phyloP scores from a whole-genome alignment of 2,329 filamentous ascomycete genomes.

The Ophiostoma perfectum region DNA sequence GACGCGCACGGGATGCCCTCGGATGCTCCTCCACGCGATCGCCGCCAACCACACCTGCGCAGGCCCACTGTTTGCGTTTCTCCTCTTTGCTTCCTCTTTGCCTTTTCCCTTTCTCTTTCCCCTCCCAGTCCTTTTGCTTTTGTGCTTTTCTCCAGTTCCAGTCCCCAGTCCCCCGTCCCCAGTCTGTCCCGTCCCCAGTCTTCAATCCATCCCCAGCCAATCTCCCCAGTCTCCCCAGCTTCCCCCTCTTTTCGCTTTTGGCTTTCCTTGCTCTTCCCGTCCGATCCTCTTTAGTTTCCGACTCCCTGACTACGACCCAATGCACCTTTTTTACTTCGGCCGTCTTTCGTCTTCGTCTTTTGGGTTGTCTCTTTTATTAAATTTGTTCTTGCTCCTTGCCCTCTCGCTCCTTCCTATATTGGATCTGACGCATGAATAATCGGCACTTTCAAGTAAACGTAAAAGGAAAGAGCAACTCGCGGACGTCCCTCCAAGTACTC shows the following conservation, averaged over 20 bases:
- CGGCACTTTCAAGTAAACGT: too few relatives aligned
- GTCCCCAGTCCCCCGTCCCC: background rate
- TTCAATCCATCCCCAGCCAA: background rate
- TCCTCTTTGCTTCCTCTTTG: background rate
- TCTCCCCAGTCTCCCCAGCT: conserved; percentile 1
- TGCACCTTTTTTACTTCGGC: too few relatives aligned
- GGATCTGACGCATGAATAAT: too few relatives aligned
- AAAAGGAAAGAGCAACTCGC: background rate
- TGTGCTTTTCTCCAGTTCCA: too few relatives aligned
- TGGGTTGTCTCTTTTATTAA: too few relatives aligned
- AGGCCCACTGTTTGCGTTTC: background rate
- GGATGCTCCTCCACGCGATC: background rate
- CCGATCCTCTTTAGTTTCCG: too few relatives aligned
- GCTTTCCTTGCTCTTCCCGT: background rate
- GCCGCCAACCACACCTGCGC: background rate
- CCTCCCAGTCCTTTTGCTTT: background rate
- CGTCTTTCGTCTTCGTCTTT: too few relatives aligned
- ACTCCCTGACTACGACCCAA: too few relatives aligned
- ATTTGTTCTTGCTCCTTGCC: too few relatives aligned
- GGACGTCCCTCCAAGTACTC: background rate
- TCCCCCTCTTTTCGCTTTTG: background rate
- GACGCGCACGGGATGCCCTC: background rate
- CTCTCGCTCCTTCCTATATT: too few relatives aligned
- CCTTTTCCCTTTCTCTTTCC: background rate
- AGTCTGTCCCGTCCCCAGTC: background rate